A percentile compares a stretch with the other conserved stretches of the same genome.
These are phyloP conservation scores for Aureobasidium sp. DNA, from an alignment of 2,329 filamentous ascomycete species.

Conservation along the genomic window DNA sequence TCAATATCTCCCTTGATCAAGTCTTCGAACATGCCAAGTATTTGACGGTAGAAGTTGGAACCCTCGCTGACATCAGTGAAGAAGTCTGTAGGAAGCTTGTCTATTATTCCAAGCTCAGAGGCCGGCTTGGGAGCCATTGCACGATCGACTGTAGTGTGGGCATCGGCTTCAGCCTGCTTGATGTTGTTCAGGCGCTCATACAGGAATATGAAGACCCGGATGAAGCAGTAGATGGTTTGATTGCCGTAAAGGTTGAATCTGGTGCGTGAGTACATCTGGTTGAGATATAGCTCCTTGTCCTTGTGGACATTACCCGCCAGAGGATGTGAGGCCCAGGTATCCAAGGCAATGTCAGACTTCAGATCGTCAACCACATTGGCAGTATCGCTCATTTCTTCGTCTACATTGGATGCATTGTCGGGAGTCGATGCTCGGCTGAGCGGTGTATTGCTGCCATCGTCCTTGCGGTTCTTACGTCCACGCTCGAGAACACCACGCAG, in stretches of 20 bases:
- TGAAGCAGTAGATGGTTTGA: constrained; percentile 85
- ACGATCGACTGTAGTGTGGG: constrained; percentile 63
- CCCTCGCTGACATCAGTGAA: constrained; percentile 57
- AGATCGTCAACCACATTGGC: constrained; percentile 26
- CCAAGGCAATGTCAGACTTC: constrained; percentile 40
- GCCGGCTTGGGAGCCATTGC: constrained; percentile 71
- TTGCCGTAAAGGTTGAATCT: constrained; percentile 90
- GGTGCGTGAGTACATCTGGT: constrained; percentile 71
- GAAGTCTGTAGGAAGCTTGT: constrained; percentile 65
- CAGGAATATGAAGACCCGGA: constrained; percentile 85
- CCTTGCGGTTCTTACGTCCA: constrained; percentile 56
- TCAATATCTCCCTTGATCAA: constrained; percentile 71
- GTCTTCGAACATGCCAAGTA: constrained; percentile 77
- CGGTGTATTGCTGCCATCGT: constrained; percentile 68
- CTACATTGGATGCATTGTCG: constrained; percentile 65
- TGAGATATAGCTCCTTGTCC: constrained; percentile 58
- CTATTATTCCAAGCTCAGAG: constrained; percentile 70
- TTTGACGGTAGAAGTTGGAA: constrained; percentile 75
- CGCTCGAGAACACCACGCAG: constrained; percentile 80
- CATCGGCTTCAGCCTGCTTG: constrained; percentile 68
- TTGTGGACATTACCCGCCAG: constrained; percentile 47
- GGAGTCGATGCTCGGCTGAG: constrained; percentile 85
- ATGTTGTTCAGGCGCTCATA: constrained; percentile 77
- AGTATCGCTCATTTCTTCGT: constrained; percentile 57
- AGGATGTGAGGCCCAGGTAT: constrained; percentile 55